phyloP scores from a whole-genome alignment of 306 rosid genomes.

The Macrotyloma uniflorum region DNA sequence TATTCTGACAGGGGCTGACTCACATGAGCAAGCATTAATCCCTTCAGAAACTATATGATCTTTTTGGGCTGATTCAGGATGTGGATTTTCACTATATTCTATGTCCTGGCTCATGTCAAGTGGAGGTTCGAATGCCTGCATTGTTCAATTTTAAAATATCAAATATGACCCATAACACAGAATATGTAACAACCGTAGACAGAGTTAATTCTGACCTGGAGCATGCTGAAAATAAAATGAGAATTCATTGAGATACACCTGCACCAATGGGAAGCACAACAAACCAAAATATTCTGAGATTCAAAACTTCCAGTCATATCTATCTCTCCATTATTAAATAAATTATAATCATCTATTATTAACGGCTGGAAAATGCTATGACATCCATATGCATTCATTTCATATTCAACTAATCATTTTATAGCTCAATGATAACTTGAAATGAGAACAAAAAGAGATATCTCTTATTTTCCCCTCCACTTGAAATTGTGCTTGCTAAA shows the following conservation, averaged over 20 bases:
- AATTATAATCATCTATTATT: background rate
- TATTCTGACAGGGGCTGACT: slow-evolving; percentile 53
- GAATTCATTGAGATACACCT: slow-evolving; percentile 88
- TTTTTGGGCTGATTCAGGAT: slow-evolving; percentile 41
- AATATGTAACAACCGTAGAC: background rate
- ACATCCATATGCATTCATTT: background rate
- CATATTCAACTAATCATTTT: background rate
- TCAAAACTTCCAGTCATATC: background rate
- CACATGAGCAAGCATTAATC: slow-evolving; percentile 49
- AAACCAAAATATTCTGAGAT: slow-evolving; percentile 35
- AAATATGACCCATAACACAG: slow-evolving; percentile 19
- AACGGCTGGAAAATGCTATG: background rate
- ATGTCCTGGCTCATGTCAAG: slow-evolving; percentile 79
- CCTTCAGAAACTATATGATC: slow-evolving; percentile 47
- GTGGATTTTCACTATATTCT: slow-evolving; percentile 56
- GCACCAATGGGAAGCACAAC: slow-evolving; percentile 45
- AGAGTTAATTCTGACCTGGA: slow-evolving; percentile 67
- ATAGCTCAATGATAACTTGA: background rate
- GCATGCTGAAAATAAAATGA: slow-evolving; percentile 87
- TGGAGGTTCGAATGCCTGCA: slow-evolving; percentile 93
- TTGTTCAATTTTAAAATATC: slow-evolving; percentile 22
- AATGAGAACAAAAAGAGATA: background rate
- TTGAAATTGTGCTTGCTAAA: background rate
- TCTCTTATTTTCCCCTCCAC: background rate
- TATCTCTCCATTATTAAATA: slow-evolving; percentile 11